A percentile compares a stretch with the other conserved stretches of the same genome.
Evolutionary conservation across 1,284 basidiomycete genomes (phyloP).

Genomic region (Violaceomyces palustris): DNA sequence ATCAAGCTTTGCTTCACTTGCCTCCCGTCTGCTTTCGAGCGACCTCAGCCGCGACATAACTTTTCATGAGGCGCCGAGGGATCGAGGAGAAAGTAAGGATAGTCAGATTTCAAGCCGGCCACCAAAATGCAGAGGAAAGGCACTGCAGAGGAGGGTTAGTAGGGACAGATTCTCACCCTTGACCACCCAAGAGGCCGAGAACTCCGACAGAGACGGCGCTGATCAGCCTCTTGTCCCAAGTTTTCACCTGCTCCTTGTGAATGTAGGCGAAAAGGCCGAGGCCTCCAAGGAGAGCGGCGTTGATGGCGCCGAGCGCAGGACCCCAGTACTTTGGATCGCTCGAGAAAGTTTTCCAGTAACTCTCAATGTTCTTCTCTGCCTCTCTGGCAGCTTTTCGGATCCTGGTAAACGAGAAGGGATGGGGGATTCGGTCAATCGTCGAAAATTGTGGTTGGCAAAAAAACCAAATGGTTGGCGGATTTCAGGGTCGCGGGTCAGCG

Average conservation of each 20-base stretch:
- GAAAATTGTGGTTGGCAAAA: too few relatives aligned
- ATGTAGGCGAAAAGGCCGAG: slow-evolving; percentile 48
- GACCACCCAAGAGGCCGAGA: slow-evolving; percentile 39
- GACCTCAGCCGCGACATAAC: slow-evolving; percentile 33
- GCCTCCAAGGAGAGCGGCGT: slow-evolving; percentile 45
- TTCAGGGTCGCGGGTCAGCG: too few relatives aligned
- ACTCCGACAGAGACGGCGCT: slow-evolving; percentile 41
- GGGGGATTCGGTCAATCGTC: too few relatives aligned
- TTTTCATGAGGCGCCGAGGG: neutral
- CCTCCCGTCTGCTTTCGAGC: slow-evolving; percentile 31
- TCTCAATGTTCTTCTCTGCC: slow-evolving; percentile 40
- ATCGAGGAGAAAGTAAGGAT: neutral
- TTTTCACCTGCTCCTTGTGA: slow-evolving; percentile 37
- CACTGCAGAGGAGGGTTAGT: too few relatives aligned
- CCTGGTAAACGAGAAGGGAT: too few relatives aligned
- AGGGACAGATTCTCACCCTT: slow-evolving; percentile 18
- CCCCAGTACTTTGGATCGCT: slow-evolving; percentile 47
- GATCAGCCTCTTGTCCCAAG: slow-evolving; percentile 40
- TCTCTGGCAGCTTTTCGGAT: slow-evolving; percentile 30
- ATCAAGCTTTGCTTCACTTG: slow-evolving; percentile 13
- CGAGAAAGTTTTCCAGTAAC: slow-evolving; percentile 40
- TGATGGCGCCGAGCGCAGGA: slow-evolving; percentile 45
- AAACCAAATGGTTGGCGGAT: too few relatives aligned
- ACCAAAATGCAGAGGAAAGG: neutral
- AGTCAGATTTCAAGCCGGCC: neutral